Evolutionary conservation across 73 alveolate genomes (phyloP).

Genomic region (Blepharisma stoltei): DNA sequence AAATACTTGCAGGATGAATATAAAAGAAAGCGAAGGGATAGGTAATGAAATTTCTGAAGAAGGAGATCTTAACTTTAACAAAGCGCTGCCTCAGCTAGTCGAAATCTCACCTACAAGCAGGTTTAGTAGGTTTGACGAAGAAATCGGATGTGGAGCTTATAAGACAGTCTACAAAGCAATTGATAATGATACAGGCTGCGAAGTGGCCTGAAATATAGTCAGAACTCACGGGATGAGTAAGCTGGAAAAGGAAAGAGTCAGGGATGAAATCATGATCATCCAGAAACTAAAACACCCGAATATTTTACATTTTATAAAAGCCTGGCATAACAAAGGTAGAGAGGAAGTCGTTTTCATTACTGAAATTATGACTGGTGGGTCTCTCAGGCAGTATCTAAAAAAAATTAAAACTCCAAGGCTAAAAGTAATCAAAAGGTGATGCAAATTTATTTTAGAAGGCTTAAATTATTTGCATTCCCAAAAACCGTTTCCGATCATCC

Average conservation of each 20-base stretch:
- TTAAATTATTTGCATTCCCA: conserved; percentile 78
- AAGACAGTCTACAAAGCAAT: conserved; percentile 91
- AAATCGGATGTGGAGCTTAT: conserved; percentile 92
- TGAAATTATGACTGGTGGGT: conserved; percentile 96
- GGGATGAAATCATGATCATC: conserved; percentile 84
- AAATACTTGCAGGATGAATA: no score
- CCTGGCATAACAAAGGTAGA: conserved; percentile 86
- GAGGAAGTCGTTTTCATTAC: conserved; percentile 94
- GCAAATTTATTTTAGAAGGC: conserved; percentile 89
- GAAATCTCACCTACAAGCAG: no score
- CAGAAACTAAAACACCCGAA: conserved; percentile 92
- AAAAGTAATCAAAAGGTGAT: conserved; percentile 84
- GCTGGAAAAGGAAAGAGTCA: conserved; percentile 81
- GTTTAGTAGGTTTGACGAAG: conserved; percentile 65
- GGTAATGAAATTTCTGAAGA: no score
- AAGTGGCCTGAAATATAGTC: conserved; percentile 95
- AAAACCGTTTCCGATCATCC: conserved; percentile 82
- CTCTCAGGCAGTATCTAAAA: conserved; percentile 72
- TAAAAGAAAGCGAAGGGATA: no score
- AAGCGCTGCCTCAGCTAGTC: no score
- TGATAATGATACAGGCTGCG: conserved; percentile 97
- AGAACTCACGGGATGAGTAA: conserved; percentile 32
- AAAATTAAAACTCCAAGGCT: conserved; percentile 80
- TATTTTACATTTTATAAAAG: conserved; percentile 89
- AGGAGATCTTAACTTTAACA: no score